These are phyloP conservation scores for Trichoderma simmonsii DNA, from an alignment of 2,329 filamentous ascomycete species.

Conservation along the genomic window DNA sequence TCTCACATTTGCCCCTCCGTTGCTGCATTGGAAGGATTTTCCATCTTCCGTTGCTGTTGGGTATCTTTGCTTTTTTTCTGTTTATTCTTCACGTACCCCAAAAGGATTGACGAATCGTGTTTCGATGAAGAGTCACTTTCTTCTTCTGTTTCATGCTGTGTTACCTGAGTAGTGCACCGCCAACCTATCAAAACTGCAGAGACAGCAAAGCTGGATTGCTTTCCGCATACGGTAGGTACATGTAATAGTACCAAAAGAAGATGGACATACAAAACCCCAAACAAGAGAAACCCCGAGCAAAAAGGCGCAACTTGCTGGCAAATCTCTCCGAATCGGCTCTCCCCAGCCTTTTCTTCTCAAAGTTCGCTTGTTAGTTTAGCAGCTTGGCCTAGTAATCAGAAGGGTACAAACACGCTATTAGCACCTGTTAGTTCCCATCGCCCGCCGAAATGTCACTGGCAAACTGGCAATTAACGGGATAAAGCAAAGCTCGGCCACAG, in stretches of 20 bases:
- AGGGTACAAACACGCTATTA: background rate
- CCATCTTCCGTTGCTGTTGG: background rate
- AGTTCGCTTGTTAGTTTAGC: background rate
- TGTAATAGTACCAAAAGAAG: background rate
- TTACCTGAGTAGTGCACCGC: background rate
- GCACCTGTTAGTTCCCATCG: background rate
- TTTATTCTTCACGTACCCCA: background rate
- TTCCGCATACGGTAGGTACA: background rate
- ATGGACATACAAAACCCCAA: background rate
- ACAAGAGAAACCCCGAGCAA: background rate
- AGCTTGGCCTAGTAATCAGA: background rate
- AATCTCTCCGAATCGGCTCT: background rate
- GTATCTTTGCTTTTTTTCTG: background rate
- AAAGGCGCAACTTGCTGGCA: background rate
- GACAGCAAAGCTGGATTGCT: background rate
- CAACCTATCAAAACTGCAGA: background rate
- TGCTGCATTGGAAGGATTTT: background rate
- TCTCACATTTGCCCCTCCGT: background rate
- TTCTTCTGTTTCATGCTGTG: background rate
- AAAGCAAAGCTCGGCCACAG: background rate
- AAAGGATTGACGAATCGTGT: background rate
- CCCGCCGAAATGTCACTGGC: slow-evolving; percentile 4
- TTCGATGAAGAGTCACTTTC: background rate
- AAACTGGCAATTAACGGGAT: background rate
- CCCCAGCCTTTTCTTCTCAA: background rate